Conservation (phyloP, 352 stramenopile genomes). For the Phytophthora citrophthora region DNA sequence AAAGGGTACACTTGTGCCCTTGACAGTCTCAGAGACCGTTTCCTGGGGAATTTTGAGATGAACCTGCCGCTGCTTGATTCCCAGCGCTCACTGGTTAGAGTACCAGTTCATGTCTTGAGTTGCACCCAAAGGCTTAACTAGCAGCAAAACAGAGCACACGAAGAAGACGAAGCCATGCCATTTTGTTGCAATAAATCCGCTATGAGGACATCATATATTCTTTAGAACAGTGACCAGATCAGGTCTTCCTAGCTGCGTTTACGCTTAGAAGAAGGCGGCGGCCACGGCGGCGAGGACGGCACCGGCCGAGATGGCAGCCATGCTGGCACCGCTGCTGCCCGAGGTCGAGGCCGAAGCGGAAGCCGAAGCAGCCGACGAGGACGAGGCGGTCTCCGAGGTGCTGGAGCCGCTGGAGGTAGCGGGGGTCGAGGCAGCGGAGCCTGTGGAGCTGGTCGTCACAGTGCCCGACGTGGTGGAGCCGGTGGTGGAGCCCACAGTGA, state of each 20-base stretch:
- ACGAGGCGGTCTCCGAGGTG: slow-evolving; percentile 16
- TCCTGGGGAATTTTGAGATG: neutral
- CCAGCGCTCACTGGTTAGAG: neutral
- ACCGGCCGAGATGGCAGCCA: slow-evolving; percentile 27
- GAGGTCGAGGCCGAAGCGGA: slow-evolving; percentile 17
- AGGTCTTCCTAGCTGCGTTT: slow-evolving; percentile 2
- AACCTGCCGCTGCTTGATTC: neutral
- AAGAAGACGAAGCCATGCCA: neutral
- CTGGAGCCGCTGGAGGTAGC: slow-evolving; percentile 19
- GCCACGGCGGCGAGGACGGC: slow-evolving; percentile 28
- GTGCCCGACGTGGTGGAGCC: slow-evolving; percentile 15
- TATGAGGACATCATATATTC: slow-evolving; percentile 24
- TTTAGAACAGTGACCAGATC: slow-evolving; percentile 25
- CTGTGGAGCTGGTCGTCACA: slow-evolving; percentile 13
- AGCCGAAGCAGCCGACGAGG: slow-evolving; percentile 17
- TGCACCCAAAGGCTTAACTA: neutral
- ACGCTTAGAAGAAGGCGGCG: slow-evolving; percentile 39
- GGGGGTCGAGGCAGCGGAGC: slow-evolving; percentile 14
- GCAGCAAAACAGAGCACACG: neutral
- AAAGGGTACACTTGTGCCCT: slow-evolving; percentile 2
- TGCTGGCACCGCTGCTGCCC: slow-evolving; percentile 28
- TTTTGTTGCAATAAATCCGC: slow-evolving; percentile 9
- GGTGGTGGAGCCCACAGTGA: slow-evolving; percentile 12
- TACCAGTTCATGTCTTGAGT: neutral
- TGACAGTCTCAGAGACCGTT: neutral